phyloP scores from a whole-genome alignment of 2,329 filamentous ascomycete genomes.

The Alternaria gansuensis region DNA sequence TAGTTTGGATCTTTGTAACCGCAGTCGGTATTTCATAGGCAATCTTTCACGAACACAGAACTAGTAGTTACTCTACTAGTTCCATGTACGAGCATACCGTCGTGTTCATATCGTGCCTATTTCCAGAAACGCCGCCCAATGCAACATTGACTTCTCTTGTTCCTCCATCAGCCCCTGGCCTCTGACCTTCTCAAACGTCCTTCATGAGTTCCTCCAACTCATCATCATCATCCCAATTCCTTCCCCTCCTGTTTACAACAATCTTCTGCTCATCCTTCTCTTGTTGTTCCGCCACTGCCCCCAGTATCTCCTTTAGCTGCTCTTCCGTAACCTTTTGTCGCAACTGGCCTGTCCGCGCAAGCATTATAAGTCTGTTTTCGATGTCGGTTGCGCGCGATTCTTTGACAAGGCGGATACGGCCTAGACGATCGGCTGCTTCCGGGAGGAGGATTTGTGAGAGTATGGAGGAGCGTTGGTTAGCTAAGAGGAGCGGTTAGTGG shows the following conservation, averaged over 20 bases:
- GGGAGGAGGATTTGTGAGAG: slow-evolving; percentile 94
- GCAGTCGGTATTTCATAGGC: background rate
- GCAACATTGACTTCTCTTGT: slow-evolving; percentile 7
- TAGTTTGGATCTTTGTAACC: background rate
- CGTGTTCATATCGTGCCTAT: background rate
- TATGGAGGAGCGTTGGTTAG: slow-evolving; percentile 77
- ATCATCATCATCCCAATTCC: slow-evolving; percentile 79
- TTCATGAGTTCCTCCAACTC: slow-evolving; percentile 66
- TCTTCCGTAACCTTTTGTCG: slow-evolving; percentile 87
- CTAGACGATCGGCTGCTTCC: slow-evolving; percentile 89
- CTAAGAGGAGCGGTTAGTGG: slow-evolving; percentile 53
- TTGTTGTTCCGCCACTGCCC: slow-evolving; percentile 79
- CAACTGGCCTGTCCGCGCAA: slow-evolving; percentile 88
- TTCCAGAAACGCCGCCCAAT: slow-evolving; percentile 23
- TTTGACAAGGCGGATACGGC: slow-evolving; percentile 95
- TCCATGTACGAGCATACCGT: background rate
- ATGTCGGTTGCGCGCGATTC: slow-evolving; percentile 88
- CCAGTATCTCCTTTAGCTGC: slow-evolving; percentile 90
- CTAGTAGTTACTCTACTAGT: background rate
- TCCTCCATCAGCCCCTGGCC: background rate
- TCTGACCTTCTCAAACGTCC: slow-evolving; percentile 38
- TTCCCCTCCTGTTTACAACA: slow-evolving; percentile 83
- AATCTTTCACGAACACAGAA: background rate
- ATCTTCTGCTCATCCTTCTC: slow-evolving; percentile 74
- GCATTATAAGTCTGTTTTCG: slow-evolving; percentile 90